Evolutionary conservation across 257 asterid species (phyloP).

Genomic region (Solanum bukasovii): DNA sequence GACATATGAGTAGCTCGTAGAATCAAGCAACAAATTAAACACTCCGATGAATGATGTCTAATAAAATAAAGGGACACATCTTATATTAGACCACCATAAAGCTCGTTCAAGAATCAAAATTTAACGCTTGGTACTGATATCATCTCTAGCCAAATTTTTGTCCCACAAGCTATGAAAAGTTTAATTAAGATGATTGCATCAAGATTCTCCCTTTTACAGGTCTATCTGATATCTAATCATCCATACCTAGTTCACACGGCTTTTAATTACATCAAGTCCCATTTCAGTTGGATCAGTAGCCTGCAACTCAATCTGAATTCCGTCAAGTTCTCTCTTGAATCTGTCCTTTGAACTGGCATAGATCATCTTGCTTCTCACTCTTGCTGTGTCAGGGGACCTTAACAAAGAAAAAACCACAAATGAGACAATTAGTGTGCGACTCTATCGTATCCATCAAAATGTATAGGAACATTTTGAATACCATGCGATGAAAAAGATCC

Average conservation of each 20-base stretch:
- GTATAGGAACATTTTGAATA: neutral
- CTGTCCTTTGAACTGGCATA: constrained; percentile 40
- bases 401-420: neutral
- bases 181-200: constrained; percentile 9
- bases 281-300: constrained; percentile 64
- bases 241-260: constrained; percentile 29
- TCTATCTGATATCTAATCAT: neutral
- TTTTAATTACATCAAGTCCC: constrained; percentile 53
- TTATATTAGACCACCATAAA: constrained; percentile 10
- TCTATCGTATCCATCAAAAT: neutral
- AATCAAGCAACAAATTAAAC: constrained; percentile 6
- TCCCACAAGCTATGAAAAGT: constrained; percentile 17
- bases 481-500: constrained; percentile 56
- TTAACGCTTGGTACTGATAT: constrained; percentile 20
- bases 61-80: constrained; percentile 13
- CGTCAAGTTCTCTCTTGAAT: constrained; percentile 42
- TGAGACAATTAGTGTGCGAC: neutral
- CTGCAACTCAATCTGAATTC: constrained; percentile 47
- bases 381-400: constrained; percentile 54
- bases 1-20: constrained; percentile 10
- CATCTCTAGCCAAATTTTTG: constrained; percentile 24
- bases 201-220: constrained; percentile 1
- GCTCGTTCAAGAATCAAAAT: constrained; percentile 1
- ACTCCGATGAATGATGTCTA: constrained; percentile 10
- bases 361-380: constrained; percentile 57